A percentile compares a stretch with the other conserved stretches of the same genome.
phyloP scores from a whole-genome alignment of 306 rosid genomes.

The Castanea mollissima region DNA sequence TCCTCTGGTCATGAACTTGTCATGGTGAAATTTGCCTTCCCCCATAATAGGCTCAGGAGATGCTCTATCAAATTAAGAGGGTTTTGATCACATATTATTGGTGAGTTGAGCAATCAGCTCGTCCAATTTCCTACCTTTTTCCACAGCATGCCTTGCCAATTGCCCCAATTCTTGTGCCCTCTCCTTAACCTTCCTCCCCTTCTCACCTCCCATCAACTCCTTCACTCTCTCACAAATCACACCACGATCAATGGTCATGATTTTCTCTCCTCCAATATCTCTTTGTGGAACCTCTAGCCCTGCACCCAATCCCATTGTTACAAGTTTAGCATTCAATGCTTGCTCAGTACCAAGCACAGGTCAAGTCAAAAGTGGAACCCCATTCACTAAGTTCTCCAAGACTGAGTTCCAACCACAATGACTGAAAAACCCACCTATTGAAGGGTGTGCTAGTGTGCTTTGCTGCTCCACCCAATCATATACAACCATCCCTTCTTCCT shows the following conservation, averaged over 20 bases:
- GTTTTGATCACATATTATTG: neutral
- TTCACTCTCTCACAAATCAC: slow-evolving; percentile 19
- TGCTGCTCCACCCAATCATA: slow-evolving; percentile 28
- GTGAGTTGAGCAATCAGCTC: neutral
- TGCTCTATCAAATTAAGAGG: no score
- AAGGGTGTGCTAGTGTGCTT: slow-evolving; percentile 12
- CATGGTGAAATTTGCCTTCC: no score
- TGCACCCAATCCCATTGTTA: neutral
- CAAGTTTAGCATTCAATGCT: slow-evolving; percentile 20
- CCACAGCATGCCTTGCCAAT: slow-evolving; percentile 14
- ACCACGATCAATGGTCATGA: neutral
- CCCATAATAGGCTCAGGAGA: no score
- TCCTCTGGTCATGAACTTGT: no score
- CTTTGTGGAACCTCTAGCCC: slow-evolving; percentile 1
- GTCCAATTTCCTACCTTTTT: slow-evolving; percentile 3
- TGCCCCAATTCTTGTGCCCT: slow-evolving; percentile 12
- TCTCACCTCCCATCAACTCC: slow-evolving; percentile 32
- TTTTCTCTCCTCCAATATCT: neutral
- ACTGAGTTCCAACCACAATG: slow-evolving; percentile 39
- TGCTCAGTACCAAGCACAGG: slow-evolving; percentile 31
- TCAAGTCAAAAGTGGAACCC: slow-evolving; percentile 36
- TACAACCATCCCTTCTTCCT: slow-evolving; percentile 13
- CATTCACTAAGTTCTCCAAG: slow-evolving; percentile 20
- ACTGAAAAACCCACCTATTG: slow-evolving; percentile 27
- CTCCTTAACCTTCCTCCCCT: slow-evolving; percentile 16